Evolutionary conservation across 2,329 filamentous ascomycete species (phyloP).

Genomic region (Cercospora sp.): DNA sequence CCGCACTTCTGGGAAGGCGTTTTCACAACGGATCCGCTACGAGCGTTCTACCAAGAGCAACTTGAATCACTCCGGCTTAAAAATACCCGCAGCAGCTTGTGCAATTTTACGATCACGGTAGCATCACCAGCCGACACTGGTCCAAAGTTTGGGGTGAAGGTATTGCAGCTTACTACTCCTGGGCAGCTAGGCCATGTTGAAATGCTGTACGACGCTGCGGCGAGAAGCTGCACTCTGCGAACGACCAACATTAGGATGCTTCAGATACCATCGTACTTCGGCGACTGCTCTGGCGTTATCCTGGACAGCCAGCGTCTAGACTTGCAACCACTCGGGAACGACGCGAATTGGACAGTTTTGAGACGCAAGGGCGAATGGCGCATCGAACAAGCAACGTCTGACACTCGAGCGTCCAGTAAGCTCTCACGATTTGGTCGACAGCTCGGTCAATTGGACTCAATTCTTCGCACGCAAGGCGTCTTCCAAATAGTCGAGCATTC

Average conservation of each 20-base stretch:
- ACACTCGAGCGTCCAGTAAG: not conserved
- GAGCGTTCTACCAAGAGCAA: constrained; percentile 49
- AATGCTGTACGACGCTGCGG: constrained; percentile 39
- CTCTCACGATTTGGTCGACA: constrained; percentile 49
- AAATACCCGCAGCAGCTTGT: constrained; percentile 27
- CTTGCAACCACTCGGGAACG: not conserved
- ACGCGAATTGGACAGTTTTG: not conserved
- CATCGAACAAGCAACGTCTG: not conserved
- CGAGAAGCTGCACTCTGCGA: constrained; percentile 40
- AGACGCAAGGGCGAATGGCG: constrained; percentile 9
- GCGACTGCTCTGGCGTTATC: constrained; percentile 23
- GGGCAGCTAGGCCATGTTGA: constrained; percentile 53
- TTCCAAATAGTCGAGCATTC: constrained; percentile 46
- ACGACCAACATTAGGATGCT: constrained; percentile 47
- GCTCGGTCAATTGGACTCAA: constrained; percentile 55
- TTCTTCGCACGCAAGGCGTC: constrained; percentile 50
- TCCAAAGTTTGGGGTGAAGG: constrained; percentile 52
- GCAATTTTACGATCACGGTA: constrained; percentile 51
- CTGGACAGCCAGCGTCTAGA: constrained; percentile 21
- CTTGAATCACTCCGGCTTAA: constrained; percentile 31
- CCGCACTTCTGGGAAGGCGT: constrained; percentile 58
- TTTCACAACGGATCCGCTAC: constrained; percentile 54
- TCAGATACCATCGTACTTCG: constrained; percentile 22
- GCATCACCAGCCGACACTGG: constrained; percentile 56
- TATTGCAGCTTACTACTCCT: constrained; percentile 53